Conservation (phyloP, 164 flowering plant species). For the Malania oleifera region DNA sequence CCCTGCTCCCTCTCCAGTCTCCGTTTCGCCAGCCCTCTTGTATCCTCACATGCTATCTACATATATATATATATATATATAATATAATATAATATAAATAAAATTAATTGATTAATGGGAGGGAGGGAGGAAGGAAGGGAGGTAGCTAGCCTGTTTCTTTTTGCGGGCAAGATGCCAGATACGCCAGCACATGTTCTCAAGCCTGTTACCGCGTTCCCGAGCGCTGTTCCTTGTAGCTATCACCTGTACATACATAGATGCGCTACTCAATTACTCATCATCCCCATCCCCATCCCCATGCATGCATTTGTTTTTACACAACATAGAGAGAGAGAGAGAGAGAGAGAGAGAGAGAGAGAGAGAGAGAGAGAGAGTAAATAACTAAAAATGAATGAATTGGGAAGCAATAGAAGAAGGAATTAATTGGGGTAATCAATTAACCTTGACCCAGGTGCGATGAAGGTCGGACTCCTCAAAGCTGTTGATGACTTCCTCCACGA, state of each 20-base stretch:
- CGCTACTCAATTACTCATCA: too few relatives aligned
- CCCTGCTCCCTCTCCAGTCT: slow-evolving; percentile 65
- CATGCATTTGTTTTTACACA: too few relatives aligned
- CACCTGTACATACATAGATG: slow-evolving; percentile 32
- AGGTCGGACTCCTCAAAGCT: slow-evolving; percentile 58
- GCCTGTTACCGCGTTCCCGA: slow-evolving; percentile 55
- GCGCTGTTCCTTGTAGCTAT: slow-evolving; percentile 61
- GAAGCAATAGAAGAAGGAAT: too few relatives aligned
- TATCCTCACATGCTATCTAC: slow-evolving; percentile 74
- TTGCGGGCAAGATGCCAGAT: slow-evolving; percentile 74
- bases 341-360: background rate
- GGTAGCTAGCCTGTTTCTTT: slow-evolving; percentile 45
- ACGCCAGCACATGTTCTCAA: slow-evolving; percentile 65
- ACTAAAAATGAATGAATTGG: too few relatives aligned
- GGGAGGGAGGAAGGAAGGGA: background rate
- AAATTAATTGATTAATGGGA: background rate
- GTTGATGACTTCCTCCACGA: slow-evolving; percentile 52
- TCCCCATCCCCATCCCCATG: too few relatives aligned
- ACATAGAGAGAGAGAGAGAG: background rate
- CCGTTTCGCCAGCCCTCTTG: slow-evolving; percentile 46
- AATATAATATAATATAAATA: background rate
- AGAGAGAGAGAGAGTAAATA: slow-evolving; percentile 5
- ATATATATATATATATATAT: background rate
- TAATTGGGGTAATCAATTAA: too few relatives aligned
- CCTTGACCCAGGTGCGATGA: slow-evolving; percentile 54